Base-by-base conservation (phyloP, 2,329 filamentous ascomycete species). In the Cercospora berteroae region DNA sequence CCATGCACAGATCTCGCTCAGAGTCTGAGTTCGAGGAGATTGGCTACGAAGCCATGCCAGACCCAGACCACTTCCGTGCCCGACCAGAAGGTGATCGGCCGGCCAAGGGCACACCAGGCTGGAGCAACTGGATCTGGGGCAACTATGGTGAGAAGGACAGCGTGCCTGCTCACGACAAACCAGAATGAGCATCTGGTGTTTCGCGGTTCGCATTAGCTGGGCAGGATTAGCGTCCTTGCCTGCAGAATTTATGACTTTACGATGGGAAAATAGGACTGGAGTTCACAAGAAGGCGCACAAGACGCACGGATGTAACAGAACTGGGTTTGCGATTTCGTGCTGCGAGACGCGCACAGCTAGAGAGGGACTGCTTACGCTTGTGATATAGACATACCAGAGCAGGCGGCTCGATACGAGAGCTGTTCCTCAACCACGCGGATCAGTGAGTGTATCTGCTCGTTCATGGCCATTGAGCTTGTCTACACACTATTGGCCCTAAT, bases 21-120 rank as follows among this genome's bases (percentile, higher is more conserved):
- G 93, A 97, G 77, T 87, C 87, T 20, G 94, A 96, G 73, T 97
- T 97, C 76, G 93, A 96, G 67, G 77, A 79, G 63, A 71, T 79
- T 2, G 75, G 72, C 10, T 78, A 78, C 56, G 77, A 79, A 68
- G 67, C 76, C 13, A 77, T 79, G 73, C 76, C 77, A n/a, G 76
- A 78, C 63, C 77, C 74, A 23, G 74, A 76, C 60, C 71, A 73
- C 36, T 77, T 71, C 60, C 64, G 68, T 23, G 67, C 67, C 6
- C 69, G 68, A 42, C 50, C 61, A 29, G 61, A 64, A 39, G 61
- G 33, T 20, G 67, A 63, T 12, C 66, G 64, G 55, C 63, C 65
- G 6, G 44, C 64, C 33, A 67, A 69, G 60, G 72, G 67, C 10
- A 64, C 63, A 29, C 63, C 59, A 29, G 74, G 75, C 2, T 79